Percentiles rank a stretch among this genome's conserved stretches.
Evolutionary conservation across 2,329 filamentous ascomycete species (phyloP).

Genomic region (Aspergillus sp.): DNA sequence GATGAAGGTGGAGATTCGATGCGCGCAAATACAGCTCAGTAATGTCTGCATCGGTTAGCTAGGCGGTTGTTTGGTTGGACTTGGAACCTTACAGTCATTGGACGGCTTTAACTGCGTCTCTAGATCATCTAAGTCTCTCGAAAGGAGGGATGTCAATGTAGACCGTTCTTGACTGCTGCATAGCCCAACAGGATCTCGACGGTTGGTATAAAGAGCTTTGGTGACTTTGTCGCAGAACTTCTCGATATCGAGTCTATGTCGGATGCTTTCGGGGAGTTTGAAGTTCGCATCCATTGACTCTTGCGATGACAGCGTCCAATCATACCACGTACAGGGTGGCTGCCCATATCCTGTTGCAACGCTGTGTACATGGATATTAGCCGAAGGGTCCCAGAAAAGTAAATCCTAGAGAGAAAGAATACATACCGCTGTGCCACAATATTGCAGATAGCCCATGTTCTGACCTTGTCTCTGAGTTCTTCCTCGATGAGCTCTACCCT

Average conservation of each 20-base stretch:
- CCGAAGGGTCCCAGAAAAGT: background rate
- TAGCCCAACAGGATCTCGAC: constrained; percentile 54
- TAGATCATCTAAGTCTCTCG: constrained; percentile 49
- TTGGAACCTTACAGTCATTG: constrained; percentile 38
- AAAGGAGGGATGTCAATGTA: constrained; percentile 46
- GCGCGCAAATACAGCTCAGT: constrained; percentile 50
- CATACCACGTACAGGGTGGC: constrained; percentile 62
- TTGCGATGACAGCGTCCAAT: constrained; percentile 54
- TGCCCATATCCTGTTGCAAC: constrained; percentile 69
- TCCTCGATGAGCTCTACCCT: constrained; percentile 58
- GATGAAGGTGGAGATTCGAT: constrained; percentile 47
- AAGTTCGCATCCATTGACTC: constrained; percentile 48
- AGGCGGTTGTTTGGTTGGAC: background rate
- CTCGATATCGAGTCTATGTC: constrained; percentile 56
- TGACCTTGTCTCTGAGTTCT: constrained; percentile 63
- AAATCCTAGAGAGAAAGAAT: background rate
- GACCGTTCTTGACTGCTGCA: constrained; percentile 46
- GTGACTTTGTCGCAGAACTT: constrained; percentile 60
- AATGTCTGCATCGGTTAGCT: constrained; percentile 32
- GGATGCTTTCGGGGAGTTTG: constrained; percentile 53
- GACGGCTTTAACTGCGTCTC: constrained; percentile 51
- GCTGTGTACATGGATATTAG: constrained; percentile 32
- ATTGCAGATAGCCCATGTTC: constrained; percentile 69
- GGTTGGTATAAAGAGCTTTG: constrained; percentile 57
- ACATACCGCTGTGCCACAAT: constrained; percentile 64